Base-by-base conservation (phyloP, 441 rosid genomes). In the Populus trichocarpa region DNA sequence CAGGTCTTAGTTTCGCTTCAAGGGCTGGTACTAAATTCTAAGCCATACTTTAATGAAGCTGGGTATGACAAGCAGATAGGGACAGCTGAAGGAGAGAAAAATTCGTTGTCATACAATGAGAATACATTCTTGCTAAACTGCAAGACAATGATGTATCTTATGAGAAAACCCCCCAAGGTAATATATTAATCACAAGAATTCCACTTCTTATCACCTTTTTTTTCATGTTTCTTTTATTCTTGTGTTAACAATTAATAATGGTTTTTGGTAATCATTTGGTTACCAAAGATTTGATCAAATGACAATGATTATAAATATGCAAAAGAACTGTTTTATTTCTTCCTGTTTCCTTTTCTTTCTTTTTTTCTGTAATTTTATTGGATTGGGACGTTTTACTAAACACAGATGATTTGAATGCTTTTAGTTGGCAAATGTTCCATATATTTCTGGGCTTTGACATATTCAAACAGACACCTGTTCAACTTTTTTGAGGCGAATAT, bases 1-100 rank as follows among this genome's bases (percentile, higher is more conserved):
- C 99, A 97, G 86, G 97, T 97, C 70, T 89, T 97, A 75, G 98
- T 97, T 81, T 97, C 99, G 75, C 95, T 97, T 53, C 99, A 97
- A 82, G 99, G 98, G 35, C 80, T 97, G 77, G 99, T 97, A 79
- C 89, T 97, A 72, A 97, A 97, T 84, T 85, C 97, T 12, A 95
- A 83, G 82, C 99, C 99, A 46, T 97, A 97, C 87, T 97, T 97
- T 85, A 97, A 97, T 71, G 99, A 97, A 89, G 98, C 99, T 30
- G 99, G 99, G 73, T 97, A 95, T 61, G 99, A 95, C 82, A 95
- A 91, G 83, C 99, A 97, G 83, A 78, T 92, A 3, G 99, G 99
- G 76, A 92, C 97, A 36, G 98, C 93, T 10, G 99, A 97, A 83
- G 99, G 99, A 78, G 99, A 97, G 88, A 97, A 93, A 84, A 97